Evolutionary conservation across 257 asterid genomes (phyloP).

Genomic region (Solanum stenotomum): DNA sequence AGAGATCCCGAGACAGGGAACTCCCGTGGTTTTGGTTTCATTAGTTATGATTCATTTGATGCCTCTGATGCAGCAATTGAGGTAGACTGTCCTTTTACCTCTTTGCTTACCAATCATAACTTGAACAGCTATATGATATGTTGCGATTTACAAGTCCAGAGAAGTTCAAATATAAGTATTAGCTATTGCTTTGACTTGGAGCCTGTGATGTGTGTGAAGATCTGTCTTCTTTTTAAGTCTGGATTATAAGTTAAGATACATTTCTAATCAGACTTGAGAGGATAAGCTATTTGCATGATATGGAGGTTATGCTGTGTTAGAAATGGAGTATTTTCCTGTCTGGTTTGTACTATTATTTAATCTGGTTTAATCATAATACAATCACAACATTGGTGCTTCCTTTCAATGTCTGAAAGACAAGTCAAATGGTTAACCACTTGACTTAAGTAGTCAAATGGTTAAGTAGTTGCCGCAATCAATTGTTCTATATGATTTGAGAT

Average conservation of each 20-base stretch:
- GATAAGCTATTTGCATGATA: not conserved
- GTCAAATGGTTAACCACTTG: not conserved
- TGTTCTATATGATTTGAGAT: not conserved
- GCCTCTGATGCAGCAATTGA: constrained; percentile 96
- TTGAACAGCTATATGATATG: not conserved
- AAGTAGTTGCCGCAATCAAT: not conserved
- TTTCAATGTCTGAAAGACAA: not conserved
- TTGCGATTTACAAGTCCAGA: not conserved
- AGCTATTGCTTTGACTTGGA: not conserved
- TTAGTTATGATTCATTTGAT: constrained; percentile 89
- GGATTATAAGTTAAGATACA: not conserved
- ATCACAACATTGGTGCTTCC: not conserved
- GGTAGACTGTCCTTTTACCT: constrained; percentile 19
- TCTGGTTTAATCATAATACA: not conserved
- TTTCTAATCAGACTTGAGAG: not conserved
- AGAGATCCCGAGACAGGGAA: constrained; percentile 97
- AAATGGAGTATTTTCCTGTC: not conserved
- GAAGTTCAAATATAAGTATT: not conserved
- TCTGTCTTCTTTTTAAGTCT: not conserved
- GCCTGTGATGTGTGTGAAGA: not conserved
- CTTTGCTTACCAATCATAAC: not conserved
- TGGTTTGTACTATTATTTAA: not conserved
- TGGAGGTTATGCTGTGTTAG: not conserved
- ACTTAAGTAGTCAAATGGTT: not conserved
- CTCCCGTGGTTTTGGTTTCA: constrained; percentile 93